Base-by-base conservation (phyloP, 2,329 filamentous ascomycete genomes). In the Aspergillus ochraceoroseus region DNA sequence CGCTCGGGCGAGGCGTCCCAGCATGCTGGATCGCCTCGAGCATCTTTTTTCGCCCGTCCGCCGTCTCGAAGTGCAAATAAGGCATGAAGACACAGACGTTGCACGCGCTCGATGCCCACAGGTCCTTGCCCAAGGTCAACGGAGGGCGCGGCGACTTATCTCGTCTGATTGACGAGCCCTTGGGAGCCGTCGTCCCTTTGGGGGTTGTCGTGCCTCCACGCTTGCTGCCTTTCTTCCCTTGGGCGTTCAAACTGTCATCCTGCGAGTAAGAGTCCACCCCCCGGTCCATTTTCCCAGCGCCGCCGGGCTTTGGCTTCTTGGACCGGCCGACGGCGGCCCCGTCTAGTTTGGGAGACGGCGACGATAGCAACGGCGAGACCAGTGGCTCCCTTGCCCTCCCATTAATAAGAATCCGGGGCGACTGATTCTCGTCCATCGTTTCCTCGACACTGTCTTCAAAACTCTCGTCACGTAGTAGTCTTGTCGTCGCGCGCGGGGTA, bases 41-140 rank as follows among this genome's bases (percentile, higher is more conserved):
- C 78, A 83, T 80, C 49, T 72, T 70, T 36, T 66, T 64, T 7
- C 76, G 67, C 11, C 70, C 64, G 32, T 71, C 64, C 32, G 79
- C 70, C 0, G 77, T 79, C 52, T 83, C 79, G 35, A 80, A 82
- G 53, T 82, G 79, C 3, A 83, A 61, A 51, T 80, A 83, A 0
- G 79, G 79, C 76, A 82, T 80, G 62, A 79, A 74, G 4, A 62
- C 44, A 28, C 60, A 58, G 41, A 66, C 55, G 45, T 59, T 56
- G 28, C 51, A 49, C 7, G 52, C 40, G 14, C 53, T 34, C 14
- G 47, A 32, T 20, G 49, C 40, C 5, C 46, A 32, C 13, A 48
- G 46, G 4, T 64, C 58, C 31, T 55, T 57, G 35, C 44, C 71
- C 47, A 56, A 63, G 59, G 43, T 71, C 49, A 52, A 67, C 62